A percentile compares a stretch with the other conserved stretches of the same genome.
Conservation (phyloP, 2,329 filamentous ascomycete species). For the Fusarium luffae region DNA sequence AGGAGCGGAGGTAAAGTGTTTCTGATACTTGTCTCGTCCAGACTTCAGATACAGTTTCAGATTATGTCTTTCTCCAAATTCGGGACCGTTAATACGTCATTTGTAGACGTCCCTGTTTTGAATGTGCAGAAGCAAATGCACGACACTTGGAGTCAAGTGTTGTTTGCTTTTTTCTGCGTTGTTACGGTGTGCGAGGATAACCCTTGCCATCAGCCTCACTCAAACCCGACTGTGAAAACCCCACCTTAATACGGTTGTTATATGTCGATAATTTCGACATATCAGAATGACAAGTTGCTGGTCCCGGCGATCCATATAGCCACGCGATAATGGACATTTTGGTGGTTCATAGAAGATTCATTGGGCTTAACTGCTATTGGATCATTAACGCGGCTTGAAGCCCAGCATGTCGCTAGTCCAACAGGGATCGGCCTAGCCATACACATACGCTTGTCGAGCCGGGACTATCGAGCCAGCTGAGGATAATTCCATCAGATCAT, state of each 20-base stretch:
- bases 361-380: conserved; percentile 26
- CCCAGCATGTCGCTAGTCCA: conserved; percentile 8
- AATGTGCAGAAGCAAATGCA: conserved; percentile 13
- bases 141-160: conserved; percentile 1
- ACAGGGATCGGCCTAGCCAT: conserved; percentile 20
- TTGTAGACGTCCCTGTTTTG: conserved; percentile 2
- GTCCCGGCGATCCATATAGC: conserved; percentile 11
- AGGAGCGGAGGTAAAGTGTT: conserved; percentile 5
- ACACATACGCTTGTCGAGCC: background rate
- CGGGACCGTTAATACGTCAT: conserved; percentile 17
- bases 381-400: conserved; percentile 7
- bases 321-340: conserved; percentile 13
- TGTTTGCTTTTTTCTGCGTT: conserved; percentile 17
- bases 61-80: conserved; percentile 5
- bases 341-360: conserved; percentile 2
- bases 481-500: conserved; percentile 10
- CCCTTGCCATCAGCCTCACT: background rate
- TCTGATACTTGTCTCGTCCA: conserved; percentile 8
- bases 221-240: background rate
- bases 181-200: background rate
- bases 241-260: background rate
- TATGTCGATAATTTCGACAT: conserved; percentile 2
- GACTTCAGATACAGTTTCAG: conserved; percentile 8
- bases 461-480: conserved; percentile 9
- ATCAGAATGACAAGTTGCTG: conserved; percentile 13